Conservation (phyloP, 1,284 basidiomycete genomes). For the Volvariella volvacea region DNA sequence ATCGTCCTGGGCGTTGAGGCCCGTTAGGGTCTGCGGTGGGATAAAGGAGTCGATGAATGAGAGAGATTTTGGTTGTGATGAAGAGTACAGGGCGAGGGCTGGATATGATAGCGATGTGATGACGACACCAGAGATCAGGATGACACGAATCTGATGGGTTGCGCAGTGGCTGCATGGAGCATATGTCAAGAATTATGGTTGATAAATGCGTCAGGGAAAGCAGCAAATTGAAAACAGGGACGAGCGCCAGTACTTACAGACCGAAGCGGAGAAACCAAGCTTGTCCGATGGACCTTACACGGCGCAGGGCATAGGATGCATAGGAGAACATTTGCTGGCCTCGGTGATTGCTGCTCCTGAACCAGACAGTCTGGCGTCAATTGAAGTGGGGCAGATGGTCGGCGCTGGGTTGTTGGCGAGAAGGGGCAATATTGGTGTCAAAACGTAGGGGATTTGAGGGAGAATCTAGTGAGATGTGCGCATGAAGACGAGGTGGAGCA, state of each 20-base stretch:
- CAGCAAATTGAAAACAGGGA: constrained; percentile 1
- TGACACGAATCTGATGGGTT: constrained; percentile 87
- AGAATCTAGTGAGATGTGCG: too few species aligned
- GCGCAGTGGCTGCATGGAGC: constrained; percentile 62
- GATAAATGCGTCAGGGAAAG: constrained; percentile 2
- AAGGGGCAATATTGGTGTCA: too few species aligned
- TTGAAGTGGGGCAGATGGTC: too few species aligned
- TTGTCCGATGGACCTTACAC: constrained; percentile 34
- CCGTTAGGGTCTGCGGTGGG: constrained; percentile 42
- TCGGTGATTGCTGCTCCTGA: too few species aligned
- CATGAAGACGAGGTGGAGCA: too few species aligned
- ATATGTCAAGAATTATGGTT: constrained; percentile 2
- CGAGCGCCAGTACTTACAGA: constrained; percentile 45
- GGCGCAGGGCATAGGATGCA: constrained; percentile 24
- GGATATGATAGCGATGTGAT: constrained; percentile 96
- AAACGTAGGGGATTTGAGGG: too few species aligned
- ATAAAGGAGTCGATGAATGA: constrained; percentile 61
- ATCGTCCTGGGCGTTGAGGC: constrained; percentile 50
- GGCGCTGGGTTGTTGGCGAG: neutral
- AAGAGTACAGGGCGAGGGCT: constrained; percentile 79
- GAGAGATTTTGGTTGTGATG: constrained; percentile 57
- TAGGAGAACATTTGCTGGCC: constrained; percentile 22
- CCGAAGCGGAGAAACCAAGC: constrained; percentile 65
- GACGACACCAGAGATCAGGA: constrained; percentile 89
- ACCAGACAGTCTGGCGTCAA: neutral